Evolutionary conservation across 768 basidiomycete species (phyloP), one percentile per base, ranked within the genome.

Genomic region (Amanita brunnescens): DNA sequence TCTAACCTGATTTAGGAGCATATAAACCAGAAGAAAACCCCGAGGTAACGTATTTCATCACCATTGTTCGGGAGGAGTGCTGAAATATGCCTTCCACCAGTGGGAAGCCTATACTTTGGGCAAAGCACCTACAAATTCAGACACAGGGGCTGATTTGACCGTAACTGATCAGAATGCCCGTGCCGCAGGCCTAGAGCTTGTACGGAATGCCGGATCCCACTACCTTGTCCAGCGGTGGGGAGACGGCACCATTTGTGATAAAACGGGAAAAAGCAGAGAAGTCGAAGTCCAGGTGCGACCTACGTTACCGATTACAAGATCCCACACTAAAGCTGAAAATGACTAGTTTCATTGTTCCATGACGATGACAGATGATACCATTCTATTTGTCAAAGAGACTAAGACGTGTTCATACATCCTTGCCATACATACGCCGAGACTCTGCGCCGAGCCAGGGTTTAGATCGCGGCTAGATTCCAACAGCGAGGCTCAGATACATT

Each of bases 391-490:
- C 62, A 93, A 94, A 64, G 93, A 96, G 73, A 78, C 91, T 32
- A 87, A 87, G 64, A 94, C 89, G 34, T 99, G 96, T 68, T 83
- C 87, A 56, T 98, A 99, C 64, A 83, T 96, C 40, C 75, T 98
- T 46, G 86, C 97, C 57, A 83, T 98, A 52, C 88, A 97, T 64
- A 96, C 95, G 0, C 94, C 96, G 30, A 87, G 92, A 50, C 75
- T 99, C 16, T 98, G 96, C 62, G 81, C 84, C 53, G 86, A 95
- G 59, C 93, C 93, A 14, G 90, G 93, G 9, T 98, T 99, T 73
- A 86, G 79, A 65, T 87, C 88, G 51, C 79, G 73, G 29, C 75
- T 75, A 42, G 83, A 88, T 56, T 70, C 75, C 34, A 75, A 74
- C 44, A 80, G 81, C 47, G 86, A 90, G 58, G 74, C 82, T 9